These are phyloP conservation scores for Santalum album DNA, from an alignment of 164 flowering plant species.

Conservation along the genomic window DNA sequence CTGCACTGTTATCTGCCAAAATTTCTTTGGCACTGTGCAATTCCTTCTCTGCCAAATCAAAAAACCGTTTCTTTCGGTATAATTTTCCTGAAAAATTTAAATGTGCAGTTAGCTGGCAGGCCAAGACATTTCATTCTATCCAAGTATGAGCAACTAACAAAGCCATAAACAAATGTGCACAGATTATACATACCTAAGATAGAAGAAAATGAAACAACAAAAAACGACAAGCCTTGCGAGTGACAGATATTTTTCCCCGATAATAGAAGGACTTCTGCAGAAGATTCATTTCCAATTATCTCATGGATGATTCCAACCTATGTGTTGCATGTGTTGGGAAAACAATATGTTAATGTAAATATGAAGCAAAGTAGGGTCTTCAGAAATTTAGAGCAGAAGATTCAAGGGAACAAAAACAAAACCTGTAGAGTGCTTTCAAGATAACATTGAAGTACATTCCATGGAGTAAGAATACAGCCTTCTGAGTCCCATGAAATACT, in stretches of 20 bases:
- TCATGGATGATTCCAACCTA: conserved; percentile 80
- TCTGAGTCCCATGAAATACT: conserved; percentile 25
- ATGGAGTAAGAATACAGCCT: conserved; percentile 51
- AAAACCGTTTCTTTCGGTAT: conserved; percentile 30
- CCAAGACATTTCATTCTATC: neutral
- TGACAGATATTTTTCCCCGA: conserved; percentile 63
- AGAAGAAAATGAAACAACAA: conserved; percentile 57
- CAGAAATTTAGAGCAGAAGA: neutral
- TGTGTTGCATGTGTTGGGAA: conserved; percentile 5
- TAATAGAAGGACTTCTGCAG: conserved; percentile 61
- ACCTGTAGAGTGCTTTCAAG: conserved; percentile 95
- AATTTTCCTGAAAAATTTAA: conserved; percentile 38
- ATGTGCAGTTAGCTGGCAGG: neutral
- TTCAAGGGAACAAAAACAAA: neutral
- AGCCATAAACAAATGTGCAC: neutral
- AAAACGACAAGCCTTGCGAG: conserved; percentile 48
- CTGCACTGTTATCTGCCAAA: conserved; percentile 11
- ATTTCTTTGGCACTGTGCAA: conserved; percentile 32
- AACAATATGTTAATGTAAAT: neutral
- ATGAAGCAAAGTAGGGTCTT: neutral
- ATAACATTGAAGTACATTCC: conserved; percentile 79
- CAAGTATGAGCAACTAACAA: neutral
- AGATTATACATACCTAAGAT: conserved; percentile 43
- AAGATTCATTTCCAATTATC: conserved; percentile 59
- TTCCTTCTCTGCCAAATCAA: conserved; percentile 42